Base-by-base conservation (phyloP, 2,329 filamentous ascomycete species). In the Tolypocladium album region DNA sequence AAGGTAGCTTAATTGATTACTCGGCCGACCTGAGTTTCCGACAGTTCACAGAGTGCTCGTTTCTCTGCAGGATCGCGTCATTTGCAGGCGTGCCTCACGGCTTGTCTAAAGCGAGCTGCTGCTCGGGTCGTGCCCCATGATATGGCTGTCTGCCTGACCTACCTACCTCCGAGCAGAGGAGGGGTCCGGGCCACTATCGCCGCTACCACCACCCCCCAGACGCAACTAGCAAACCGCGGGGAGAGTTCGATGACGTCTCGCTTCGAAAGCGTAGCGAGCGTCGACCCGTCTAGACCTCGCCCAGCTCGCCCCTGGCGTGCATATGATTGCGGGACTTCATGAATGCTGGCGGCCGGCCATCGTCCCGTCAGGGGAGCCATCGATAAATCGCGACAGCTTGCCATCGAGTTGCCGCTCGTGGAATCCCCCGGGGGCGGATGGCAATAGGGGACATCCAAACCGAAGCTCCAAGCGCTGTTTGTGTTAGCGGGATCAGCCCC, bases 161-260 rank as follows among this genome's bases (percentile, higher is more conserved):
- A 36, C 27, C 3, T 31, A 31, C 27, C 27, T 31, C 3, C 27
- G 27, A 31, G 27, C 27, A 31, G 27, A 31, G 27, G 17, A n/a
- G 17, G 50, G 12, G 27, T 52, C 27, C 5, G 24, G 9, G 45
- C 45, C 43, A 27, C 45, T 7, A 2, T 17, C 15, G 6, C 27
- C 24, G 24, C 17, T 31, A 6, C 17, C 31, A 15, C 24, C 47
- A 15, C 17, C 40, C 40, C 40, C 56, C 12, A 17, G 56, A 47
- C 24, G 56, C 56, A 22, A 13, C 56, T 45, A n/a, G 27, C 22
- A 22, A 27, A 15, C 39, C 55, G n/a, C 17, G 56, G 31, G 56
- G 40, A 15, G 17, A 22, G 20, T 24, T 58, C 56, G 57, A 59
- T 59, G 58, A 59, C 58, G 53, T 59, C 42, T 59, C 58, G 15